These are phyloP conservation scores for Penicillium corylophilum DNA, from an alignment of 2,329 filamentous ascomycete species.

Conservation along the genomic window DNA sequence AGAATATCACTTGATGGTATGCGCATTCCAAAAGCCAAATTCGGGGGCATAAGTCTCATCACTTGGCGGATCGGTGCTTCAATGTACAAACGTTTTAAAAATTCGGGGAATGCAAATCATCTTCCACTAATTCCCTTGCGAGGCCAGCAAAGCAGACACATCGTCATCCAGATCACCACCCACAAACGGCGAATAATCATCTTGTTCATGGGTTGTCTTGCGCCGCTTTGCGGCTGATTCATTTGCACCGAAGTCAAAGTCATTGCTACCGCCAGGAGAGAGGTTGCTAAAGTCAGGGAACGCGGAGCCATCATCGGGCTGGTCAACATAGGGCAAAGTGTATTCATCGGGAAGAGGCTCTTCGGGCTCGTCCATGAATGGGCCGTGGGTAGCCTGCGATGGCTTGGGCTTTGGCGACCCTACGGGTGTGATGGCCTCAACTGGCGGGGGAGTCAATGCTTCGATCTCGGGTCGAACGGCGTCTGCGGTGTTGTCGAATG, in stretches of 20 bases:
- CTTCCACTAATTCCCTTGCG: constrained; percentile 36
- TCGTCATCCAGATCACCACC: constrained; percentile 61
- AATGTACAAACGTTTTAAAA: neutral
- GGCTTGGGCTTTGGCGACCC: constrained; percentile 45
- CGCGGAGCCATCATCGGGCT: constrained; percentile 16
- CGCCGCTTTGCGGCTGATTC: constrained; percentile 47
- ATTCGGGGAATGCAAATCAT: neutral
- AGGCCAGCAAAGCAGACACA: constrained; percentile 58
- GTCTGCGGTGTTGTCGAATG: constrained; percentile 52
- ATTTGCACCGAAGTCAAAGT: constrained; percentile 27
- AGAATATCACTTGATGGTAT: neutral
- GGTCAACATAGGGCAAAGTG: constrained; percentile 21
- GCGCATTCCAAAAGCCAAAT: neutral
- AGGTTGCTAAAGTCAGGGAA: constrained; percentile 22
- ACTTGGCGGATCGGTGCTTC: neutral
- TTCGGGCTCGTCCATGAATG: constrained; percentile 19
- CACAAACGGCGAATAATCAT: constrained; percentile 48
- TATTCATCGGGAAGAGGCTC: constrained; percentile 13
- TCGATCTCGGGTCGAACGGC: constrained; percentile 73
- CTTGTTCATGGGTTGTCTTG: constrained; percentile 48
- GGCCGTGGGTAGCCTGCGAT: constrained; percentile 32
- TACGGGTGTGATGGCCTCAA: constrained; percentile 56
- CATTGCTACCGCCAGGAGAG: constrained; percentile 19
- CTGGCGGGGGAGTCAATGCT: constrained; percentile 76
- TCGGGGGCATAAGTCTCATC: neutral